Evolutionary conservation across 305 asterid genomes (phyloP).

Genomic region (Striga hermonthica): DNA sequence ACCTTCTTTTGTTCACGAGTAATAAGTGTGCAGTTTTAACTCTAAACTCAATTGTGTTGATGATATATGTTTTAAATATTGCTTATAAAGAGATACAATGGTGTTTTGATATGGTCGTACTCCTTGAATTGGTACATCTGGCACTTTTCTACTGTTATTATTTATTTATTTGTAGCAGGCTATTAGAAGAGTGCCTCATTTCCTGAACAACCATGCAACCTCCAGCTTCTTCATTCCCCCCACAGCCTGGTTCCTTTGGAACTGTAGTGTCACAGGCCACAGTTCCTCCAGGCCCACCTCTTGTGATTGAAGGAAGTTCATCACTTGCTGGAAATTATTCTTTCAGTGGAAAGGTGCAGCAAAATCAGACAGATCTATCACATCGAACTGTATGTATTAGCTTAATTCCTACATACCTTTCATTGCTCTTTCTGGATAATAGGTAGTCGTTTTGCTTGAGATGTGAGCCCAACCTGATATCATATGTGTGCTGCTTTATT

Average conservation of each 20-base stretch:
- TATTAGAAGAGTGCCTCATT: constrained; percentile 30
- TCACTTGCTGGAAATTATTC: constrained; percentile 39
- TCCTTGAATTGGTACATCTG: constrained; percentile 21
- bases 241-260: constrained; percentile 36
- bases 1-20: not conserved
- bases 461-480: constrained; percentile 22
- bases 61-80: not conserved
- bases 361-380: constrained; percentile 42
- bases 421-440: constrained; percentile 22
- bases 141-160: constrained; percentile 6
- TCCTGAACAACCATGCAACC: constrained; percentile 31
- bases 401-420: constrained; percentile 26
- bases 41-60: not conserved
- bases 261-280: constrained; percentile 37
- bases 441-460: constrained; percentile 23
- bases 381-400: constrained; percentile 39
- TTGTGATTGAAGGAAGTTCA: constrained; percentile 35
- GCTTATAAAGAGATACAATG: not conserved
- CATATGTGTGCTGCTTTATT: constrained; percentile 23
- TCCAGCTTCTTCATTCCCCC: constrained; percentile 34
- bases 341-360: constrained; percentile 40
- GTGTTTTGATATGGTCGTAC: constrained; percentile 1
- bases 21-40: not conserved
- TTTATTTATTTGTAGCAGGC: constrained; percentile 32
- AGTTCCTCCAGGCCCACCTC: constrained; percentile 40